These are phyloP conservation scores for Cyathus striatus DNA, from an alignment of 768 basidiomycete species.

Conservation along the genomic window DNA sequence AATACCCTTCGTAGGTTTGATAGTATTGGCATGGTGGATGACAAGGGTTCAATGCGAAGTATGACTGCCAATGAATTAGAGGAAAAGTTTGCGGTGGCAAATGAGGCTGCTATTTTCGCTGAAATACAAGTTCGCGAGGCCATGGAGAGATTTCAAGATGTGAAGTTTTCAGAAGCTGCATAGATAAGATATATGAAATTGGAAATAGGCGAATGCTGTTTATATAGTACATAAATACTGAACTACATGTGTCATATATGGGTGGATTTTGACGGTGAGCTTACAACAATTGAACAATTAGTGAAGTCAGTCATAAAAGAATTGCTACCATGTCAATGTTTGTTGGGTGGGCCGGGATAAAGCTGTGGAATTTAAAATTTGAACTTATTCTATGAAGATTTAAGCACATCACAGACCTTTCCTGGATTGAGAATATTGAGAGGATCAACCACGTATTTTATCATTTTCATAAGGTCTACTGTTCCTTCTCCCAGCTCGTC, in stretches of 20 bases:
- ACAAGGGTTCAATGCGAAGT: conserved; percentile 34
- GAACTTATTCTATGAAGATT: too few species aligned
- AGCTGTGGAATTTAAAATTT: too few species aligned
- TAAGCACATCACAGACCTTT: conserved; percentile 36
- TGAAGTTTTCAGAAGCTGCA: conserved; percentile 36
- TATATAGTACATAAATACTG: too few species aligned
- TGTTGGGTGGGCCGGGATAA: too few species aligned
- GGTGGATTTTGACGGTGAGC: too few species aligned
- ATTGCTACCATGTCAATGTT: too few species aligned
- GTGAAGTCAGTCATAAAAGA: too few species aligned
- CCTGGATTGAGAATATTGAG: conserved; percentile 82
- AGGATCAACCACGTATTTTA: conserved; percentile 80
- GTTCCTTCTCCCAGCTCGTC: conserved; percentile 84
- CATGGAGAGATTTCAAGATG: conserved; percentile 62
- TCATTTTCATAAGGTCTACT: conserved; percentile 78
- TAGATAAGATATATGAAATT: too few species aligned
- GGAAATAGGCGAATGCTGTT: too few species aligned
- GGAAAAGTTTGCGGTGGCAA: conserved; percentile 64
- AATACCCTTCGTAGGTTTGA: conserved; percentile 68
- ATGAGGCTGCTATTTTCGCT: conserved; percentile 64
- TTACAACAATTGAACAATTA: too few species aligned
- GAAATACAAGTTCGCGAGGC: conserved; percentile 71
- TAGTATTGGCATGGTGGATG: conserved; percentile 52
- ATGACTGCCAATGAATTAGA: conserved; percentile 75
- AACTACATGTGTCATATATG: too few species aligned